These are phyloP conservation scores for Hypoxylon fragiforme DNA, from an alignment of 495 filamentous ascomycete genomes.

Conservation along the genomic window DNA sequence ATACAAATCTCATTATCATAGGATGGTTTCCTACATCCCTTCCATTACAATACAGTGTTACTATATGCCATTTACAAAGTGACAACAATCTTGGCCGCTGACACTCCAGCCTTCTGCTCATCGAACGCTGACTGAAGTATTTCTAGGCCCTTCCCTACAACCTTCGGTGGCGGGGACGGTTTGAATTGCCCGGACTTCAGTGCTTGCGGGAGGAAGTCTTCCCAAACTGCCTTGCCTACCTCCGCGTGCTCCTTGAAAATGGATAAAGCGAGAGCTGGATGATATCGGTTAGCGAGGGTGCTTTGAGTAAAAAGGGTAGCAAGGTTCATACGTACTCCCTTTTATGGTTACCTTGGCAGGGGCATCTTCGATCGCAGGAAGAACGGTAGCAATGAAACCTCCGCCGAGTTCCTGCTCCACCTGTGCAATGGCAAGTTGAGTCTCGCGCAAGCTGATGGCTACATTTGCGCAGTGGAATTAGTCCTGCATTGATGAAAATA, in stretches of 20 bases:
- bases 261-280: not conserved
- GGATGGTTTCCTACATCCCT: too few relatives aligned
- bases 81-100: not conserved
- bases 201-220: conserved; percentile 22
- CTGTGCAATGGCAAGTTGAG: not conserved
- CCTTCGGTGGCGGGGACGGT: conserved; percentile 8
- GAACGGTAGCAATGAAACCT: not conserved
- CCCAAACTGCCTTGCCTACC: not conserved
- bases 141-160: conserved; percentile 14
- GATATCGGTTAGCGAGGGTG: not conserved
- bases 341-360: not conserved
- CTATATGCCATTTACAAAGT: not conserved
- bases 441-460: not conserved
- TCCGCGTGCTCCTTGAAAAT: not conserved
- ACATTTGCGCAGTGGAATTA: too few relatives aligned
- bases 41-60: too few relatives aligned
- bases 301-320: not conserved
- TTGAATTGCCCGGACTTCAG: conserved; percentile 7
- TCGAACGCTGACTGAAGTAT: not conserved
- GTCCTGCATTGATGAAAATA: too few relatives aligned
- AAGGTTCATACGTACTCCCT: not conserved
- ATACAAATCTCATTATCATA: too few relatives aligned
- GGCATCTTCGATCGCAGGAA: not conserved
- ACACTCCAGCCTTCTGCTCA: not conserved
- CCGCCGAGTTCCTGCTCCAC: not conserved